phyloP scores from a whole-genome alignment of 2,329 filamentous ascomycete genomes.

The Nakataea oryzae region DNA sequence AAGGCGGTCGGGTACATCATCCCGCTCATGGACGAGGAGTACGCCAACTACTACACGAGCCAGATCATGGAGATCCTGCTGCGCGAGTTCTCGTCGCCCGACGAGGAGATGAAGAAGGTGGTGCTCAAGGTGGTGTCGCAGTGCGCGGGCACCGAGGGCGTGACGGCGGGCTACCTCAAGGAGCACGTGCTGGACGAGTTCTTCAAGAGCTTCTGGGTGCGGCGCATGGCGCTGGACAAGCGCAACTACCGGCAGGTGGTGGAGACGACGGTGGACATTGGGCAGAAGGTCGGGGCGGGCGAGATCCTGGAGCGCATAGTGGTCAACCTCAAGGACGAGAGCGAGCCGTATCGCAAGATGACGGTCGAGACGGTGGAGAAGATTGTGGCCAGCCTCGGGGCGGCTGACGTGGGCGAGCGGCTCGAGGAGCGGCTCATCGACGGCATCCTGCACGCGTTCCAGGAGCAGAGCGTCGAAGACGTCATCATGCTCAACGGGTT shows the following conservation, averaged over 20 bases:
- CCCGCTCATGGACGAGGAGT: constrained; percentile 98
- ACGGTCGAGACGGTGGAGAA: constrained; percentile 97
- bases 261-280: constrained; percentile 93
- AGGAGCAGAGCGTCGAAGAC: constrained; percentile 95
- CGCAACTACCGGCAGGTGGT: constrained; percentile 97
- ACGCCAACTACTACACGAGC: constrained; percentile 96
- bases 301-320: constrained; percentile 93
- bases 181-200: constrained; percentile 93
- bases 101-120: constrained; percentile 99
- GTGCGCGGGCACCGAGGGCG: constrained; percentile 87
- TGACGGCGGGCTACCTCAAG: constrained; percentile 89
- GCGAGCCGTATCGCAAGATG: constrained; percentile 97
- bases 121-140: constrained; percentile 96
- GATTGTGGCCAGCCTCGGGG: constrained; percentile 83
- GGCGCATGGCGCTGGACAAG: constrained; percentile 93
- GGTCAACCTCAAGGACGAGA: constrained; percentile 94
- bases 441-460: constrained; percentile 90
- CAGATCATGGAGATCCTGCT: constrained; percentile 99
- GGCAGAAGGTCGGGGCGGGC: constrained; percentile 93
- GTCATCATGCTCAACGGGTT: constrained; percentile 95
- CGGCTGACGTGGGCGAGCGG: constrained; percentile 85
- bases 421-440: constrained; percentile 91
- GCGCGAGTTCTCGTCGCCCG: constrained; percentile 89
- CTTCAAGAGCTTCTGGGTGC: constrained; percentile 98
- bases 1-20: constrained; percentile 98